Evolutionary conservation across 2,329 filamentous ascomycete species (phyloP).

Genomic region (Rhinocladiella similis): DNA sequence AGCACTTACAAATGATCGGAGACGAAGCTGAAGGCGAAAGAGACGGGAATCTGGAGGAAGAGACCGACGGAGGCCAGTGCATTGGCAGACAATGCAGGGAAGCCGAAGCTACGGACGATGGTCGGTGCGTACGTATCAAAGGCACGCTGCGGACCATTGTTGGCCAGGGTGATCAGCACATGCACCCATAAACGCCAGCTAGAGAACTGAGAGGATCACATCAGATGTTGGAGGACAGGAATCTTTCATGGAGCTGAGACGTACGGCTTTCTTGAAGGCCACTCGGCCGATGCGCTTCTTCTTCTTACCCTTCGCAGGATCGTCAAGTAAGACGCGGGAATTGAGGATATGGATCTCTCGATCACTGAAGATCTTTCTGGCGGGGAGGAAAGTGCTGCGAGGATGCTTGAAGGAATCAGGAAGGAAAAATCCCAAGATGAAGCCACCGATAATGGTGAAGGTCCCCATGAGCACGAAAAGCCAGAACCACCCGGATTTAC

Average conservation of each 20-base stretch:
- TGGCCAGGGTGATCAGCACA: slow-evolving; percentile 51
- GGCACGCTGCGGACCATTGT: slow-evolving; percentile 50
- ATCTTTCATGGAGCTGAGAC: slow-evolving; percentile 39
- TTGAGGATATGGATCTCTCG: slow-evolving; percentile 45
- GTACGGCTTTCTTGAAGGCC: slow-evolving; percentile 44
- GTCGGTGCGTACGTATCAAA: slow-evolving; percentile 54
- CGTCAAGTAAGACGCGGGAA: slow-evolving; percentile 45
- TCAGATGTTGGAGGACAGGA: background rate
- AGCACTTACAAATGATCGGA: slow-evolving; percentile 53
- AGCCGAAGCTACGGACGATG: slow-evolving; percentile 57
- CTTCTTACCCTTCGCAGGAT: slow-evolving; percentile 42
- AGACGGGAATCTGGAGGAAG: slow-evolving; percentile 54
- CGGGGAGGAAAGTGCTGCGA: slow-evolving; percentile 43
- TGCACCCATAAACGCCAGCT: slow-evolving; percentile 57
- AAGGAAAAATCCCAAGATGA: slow-evolving; percentile 44
- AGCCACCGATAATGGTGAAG: slow-evolving; percentile 50
- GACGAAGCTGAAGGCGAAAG: slow-evolving; percentile 53
- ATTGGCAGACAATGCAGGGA: slow-evolving; percentile 50
- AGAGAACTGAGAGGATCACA: slow-evolving; percentile 38
- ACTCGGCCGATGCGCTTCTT: slow-evolving; percentile 48
- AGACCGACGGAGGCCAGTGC: slow-evolving; percentile 58
- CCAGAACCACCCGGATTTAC: slow-evolving; percentile 59
- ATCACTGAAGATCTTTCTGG: slow-evolving; percentile 37
- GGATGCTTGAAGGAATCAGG: slow-evolving; percentile 50
- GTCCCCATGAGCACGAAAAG: slow-evolving; percentile 55